Evolutionary conservation across 2,329 filamentous ascomycete species (phyloP).

Genomic region (Colletotrichum acutatum): DNA sequence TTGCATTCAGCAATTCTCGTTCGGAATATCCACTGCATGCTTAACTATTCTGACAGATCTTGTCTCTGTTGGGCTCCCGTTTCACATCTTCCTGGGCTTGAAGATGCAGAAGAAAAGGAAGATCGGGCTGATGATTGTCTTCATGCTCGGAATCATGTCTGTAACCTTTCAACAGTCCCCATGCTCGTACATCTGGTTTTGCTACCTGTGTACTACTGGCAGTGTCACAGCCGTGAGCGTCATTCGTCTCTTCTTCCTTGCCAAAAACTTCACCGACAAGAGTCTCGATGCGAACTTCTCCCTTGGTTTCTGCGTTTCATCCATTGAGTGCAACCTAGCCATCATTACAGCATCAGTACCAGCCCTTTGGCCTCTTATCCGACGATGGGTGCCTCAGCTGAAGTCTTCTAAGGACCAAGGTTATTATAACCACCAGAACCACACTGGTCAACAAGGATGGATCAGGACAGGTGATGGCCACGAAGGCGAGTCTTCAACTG

Average conservation of each 20-base stretch:
- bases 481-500: background rate
- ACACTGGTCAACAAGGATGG: conserved; percentile 2
- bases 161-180: background rate
- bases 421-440: background rate
- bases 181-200: background rate
- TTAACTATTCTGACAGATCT: conserved; percentile 54
- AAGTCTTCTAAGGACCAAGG: background rate
- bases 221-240: background rate
- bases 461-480: conserved; percentile 3
- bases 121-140: conserved; percentile 47
- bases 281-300: conserved; percentile 2
- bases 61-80: conserved; percentile 48
- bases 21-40: conserved; percentile 46
- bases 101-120: conserved; percentile 45
- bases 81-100: conserved; percentile 47
- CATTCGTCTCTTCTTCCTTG: background rate
- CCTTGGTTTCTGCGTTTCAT: conserved; percentile 42
- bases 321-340: conserved; percentile 50
- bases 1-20: conserved; percentile 2
- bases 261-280: background rate
- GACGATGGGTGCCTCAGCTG: conserved; percentile 38
- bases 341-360: conserved; percentile 50
- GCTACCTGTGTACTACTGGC: background rate
- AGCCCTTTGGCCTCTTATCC: conserved; percentile 48
- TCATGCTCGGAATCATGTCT: conserved; percentile 43